Evolutionary conservation across 129 eudicot genomes (phyloP).

Genomic region (Scalesia atractyloides): DNA sequence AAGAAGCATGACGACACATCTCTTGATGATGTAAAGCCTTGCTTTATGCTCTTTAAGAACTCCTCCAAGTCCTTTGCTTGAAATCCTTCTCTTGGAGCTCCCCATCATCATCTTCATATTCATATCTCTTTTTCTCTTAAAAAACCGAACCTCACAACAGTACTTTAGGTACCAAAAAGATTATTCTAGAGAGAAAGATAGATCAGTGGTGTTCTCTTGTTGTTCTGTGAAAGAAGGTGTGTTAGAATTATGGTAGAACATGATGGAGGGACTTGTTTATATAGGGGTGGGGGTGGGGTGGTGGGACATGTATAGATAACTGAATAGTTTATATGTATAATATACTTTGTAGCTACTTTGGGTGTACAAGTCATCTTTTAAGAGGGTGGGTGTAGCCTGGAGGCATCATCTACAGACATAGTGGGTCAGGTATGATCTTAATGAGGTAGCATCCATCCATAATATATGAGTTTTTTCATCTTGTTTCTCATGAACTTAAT

Average conservation of each 20-base stretch:
- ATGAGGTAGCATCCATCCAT: constrained; percentile 52
- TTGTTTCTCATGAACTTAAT: constrained; percentile 42
- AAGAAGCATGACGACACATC: constrained; percentile 96
- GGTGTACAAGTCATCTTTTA: constrained; percentile 41
- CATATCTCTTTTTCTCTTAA: constrained; percentile 1
- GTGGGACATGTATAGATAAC: constrained; percentile 15
- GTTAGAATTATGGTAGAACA: constrained; percentile 30
- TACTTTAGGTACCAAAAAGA: not conserved
- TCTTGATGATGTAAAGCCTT: constrained; percentile 80
- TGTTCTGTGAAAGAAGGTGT: constrained; percentile 24
- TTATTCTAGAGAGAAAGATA: not conserved
- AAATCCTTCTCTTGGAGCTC: constrained; percentile 70
- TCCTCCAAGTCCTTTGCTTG: constrained; percentile 87
- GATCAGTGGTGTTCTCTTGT: constrained; percentile 19
- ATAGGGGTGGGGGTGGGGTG: constrained; percentile 31
- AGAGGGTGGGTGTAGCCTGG: constrained; percentile 31
- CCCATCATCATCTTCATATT: constrained; percentile 61
- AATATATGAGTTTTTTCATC: constrained; percentile 41
- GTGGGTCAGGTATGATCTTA: constrained; percentile 61
- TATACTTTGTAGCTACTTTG: constrained; percentile 26
- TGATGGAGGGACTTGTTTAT: constrained; percentile 45
- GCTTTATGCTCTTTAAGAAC: constrained; percentile 88
- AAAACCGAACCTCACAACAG: not conserved
- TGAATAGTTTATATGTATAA: constrained; percentile 12
- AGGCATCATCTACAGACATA: constrained; percentile 65